These are phyloP conservation scores for Discostella stelligeroides DNA, from an alignment of 108 stramenopile genomes.

Conservation along the genomic window DNA sequence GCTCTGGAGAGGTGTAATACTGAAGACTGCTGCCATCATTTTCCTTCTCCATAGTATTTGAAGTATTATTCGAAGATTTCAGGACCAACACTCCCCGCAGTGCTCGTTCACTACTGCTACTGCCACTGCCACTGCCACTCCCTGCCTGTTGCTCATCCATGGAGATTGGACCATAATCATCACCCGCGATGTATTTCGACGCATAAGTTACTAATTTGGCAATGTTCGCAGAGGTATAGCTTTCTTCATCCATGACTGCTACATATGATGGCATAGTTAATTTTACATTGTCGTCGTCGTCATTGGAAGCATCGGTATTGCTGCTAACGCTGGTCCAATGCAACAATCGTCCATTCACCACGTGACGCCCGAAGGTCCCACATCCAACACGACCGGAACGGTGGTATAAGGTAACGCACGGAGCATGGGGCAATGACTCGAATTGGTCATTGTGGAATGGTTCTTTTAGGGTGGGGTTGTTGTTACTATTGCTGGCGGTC, in stretches of 20 bases:
- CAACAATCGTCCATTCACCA: slow-evolving; percentile 61
- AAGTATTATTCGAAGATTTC: no score
- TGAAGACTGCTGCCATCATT: no score
- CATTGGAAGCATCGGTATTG: slow-evolving; percentile 20
- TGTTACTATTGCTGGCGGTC: slow-evolving; percentile 1
- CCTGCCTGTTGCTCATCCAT: slow-evolving; percentile 37
- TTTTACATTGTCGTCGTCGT: not conserved
- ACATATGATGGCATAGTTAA: slow-evolving; percentile 55
- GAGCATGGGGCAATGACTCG: slow-evolving; percentile 56
- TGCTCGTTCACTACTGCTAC: slow-evolving; percentile 15
- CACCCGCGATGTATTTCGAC: slow-evolving; percentile 17
- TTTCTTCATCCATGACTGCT: slow-evolving; percentile 71
- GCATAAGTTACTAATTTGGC: slow-evolving; percentile 38
- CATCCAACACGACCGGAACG: slow-evolving; percentile 81
- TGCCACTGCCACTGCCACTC: slow-evolving; percentile 3
- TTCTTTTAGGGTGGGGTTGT: slow-evolving; percentile 34
- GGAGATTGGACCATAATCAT: slow-evolving; percentile 28
- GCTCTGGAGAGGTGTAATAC: slow-evolving; percentile 58
- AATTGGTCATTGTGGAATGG: slow-evolving; percentile 70
- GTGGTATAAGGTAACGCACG: slow-evolving; percentile 75
- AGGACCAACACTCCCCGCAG: slow-evolving; percentile 79
- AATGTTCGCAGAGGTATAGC: slow-evolving; percentile 53
- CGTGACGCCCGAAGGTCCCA: slow-evolving; percentile 63
- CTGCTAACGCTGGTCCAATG: slow-evolving; percentile 47
- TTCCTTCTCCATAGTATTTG: no score